These are phyloP conservation scores for Aspergillus japonicus DNA, from an alignment of 2,329 filamentous ascomycete genomes.

Conservation along the genomic window DNA sequence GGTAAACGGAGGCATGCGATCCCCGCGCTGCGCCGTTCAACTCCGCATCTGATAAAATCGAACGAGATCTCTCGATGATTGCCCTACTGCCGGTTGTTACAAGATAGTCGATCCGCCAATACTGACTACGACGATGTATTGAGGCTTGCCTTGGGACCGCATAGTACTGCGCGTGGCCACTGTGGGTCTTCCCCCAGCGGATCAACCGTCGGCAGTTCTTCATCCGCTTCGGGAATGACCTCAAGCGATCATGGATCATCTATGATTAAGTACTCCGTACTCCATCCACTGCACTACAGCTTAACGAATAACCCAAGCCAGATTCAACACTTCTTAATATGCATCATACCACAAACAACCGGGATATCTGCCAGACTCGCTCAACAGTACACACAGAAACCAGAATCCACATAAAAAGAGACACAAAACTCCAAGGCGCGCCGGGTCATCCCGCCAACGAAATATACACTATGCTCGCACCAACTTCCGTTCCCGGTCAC, in stretches of 20 bases:
- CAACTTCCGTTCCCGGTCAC: conserved; percentile 31
- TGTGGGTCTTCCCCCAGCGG: background rate
- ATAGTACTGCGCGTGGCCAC: too few relatives aligned
- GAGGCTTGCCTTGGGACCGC: too few relatives aligned
- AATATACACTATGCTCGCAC: conserved; percentile 21
- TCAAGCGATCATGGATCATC: background rate
- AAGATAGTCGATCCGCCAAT: too few relatives aligned
- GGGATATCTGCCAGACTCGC: conserved; percentile 1
- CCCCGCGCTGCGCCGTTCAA: too few relatives aligned
- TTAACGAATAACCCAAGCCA: background rate
- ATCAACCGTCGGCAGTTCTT: conserved; percentile 4
- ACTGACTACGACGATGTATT: too few relatives aligned
- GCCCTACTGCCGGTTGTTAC: too few relatives aligned
- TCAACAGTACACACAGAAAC: conserved; percentile 6
- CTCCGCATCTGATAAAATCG: too few relatives aligned
- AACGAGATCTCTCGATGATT: too few relatives aligned
- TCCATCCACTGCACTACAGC: background rate
- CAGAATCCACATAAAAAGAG: conserved; percentile 7
- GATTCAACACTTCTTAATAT: background rate
- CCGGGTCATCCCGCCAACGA: background rate
- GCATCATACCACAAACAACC: conserved; percentile 9
- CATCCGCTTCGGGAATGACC: background rate
- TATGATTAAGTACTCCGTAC: too few relatives aligned
- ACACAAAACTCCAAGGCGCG: conserved; percentile 12
- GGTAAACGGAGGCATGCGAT: too few relatives aligned